Evolutionary conservation across 768 basidiomycete genomes (phyloP), one percentile per base, ranked within the genome.

Genomic region (Pulveroboletus ravenelii): DNA sequence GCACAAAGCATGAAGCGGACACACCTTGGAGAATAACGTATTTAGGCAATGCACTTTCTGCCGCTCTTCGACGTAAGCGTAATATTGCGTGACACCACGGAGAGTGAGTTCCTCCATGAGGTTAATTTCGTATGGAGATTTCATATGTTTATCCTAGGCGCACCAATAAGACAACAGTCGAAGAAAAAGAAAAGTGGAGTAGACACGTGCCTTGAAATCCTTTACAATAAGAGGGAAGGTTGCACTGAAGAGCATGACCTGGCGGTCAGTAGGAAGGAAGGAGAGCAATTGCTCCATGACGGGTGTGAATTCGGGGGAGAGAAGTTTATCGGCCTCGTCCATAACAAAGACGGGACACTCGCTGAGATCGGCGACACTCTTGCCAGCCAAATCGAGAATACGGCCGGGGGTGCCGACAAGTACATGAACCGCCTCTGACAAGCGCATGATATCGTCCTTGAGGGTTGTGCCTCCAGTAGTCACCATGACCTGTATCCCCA

Each of bases 21-120:
- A 20, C 42, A 93, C 93, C 80, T 97, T 97, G 62, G 93, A 95
- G 80, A 98, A 98, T 58, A 98, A 84, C 53, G 96, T 99, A 78
- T 99, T 99, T 58, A 99, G 78, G 73, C 95, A 99, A 74, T 99
- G 96, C 35, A 98, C 95, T 74, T 99, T 99, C 76, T 99, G 95
- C 55, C 92, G 84, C 70, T 99, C 95, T 73, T 99, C 95, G 65
- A 99, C 93, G 71, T 92, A 99, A 61, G 96, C 95, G 68, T 98
- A 99, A 69, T 97, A 99, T 77, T 99, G 95, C 43, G 95, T 98
- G 48, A 99, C 95, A 77, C 95, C 95, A 57, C 91, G 91, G 41
- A 99, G 78, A 45, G 95, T 99, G 55, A 99, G 85, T 78, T 99
- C 95, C 62, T 99, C 95, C 95, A 99, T 99, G 70, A 99, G 85